Base-by-base conservation (phyloP, 176 grass and related monocot species). In the Chloris gayana region DNA sequence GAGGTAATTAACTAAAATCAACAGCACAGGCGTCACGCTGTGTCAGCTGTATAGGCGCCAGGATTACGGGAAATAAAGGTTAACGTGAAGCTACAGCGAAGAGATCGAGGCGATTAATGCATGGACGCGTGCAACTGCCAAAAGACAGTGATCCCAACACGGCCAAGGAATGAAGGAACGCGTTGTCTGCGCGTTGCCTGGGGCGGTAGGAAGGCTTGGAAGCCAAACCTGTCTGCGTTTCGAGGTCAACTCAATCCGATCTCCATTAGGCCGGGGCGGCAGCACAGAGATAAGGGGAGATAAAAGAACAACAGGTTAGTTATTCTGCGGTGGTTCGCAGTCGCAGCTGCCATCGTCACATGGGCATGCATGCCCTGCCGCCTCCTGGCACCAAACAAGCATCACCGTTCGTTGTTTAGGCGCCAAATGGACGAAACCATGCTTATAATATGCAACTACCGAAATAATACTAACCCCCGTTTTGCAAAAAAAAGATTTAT, bases 101-200 rank as follows among this genome's bases (percentile, higher is more conserved):
- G 14, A 27, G 32, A 21, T 14, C 66, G 32, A 31, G 22, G 25
- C 24, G 58, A n/a, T 56, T 6, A n/a, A 19, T 61, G 54, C 39
- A 60, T 85, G 12, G 61, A 67, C 66, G 83, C 83, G 75, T 85
- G 67, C 44, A 79, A 79, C 67, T 64, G 57, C 45, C 75, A 85
- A 85, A 85, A 79, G 83, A 85, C 83, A 78, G 9, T 31, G 62
- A 72, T 85, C 75, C 56, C 50, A 77, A 63, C 67, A 68, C 65
- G 75, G 67, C 75, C 62, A 78, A 70, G 64, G 73, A 76, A 67
- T 66, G 45, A 74, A 8, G 34, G 19, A n/a, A 35, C 8, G 29
- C 62, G 29, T 32, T 64, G 60, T 64, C 60, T 31, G 60, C 60
- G 30, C 30, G 62, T 34, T 33, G 60, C n/a, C 17, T 21, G 8